phyloP scores from a whole-genome alignment of 1,284 basidiomycete species.

The Cryptococcus amylolentus region DNA sequence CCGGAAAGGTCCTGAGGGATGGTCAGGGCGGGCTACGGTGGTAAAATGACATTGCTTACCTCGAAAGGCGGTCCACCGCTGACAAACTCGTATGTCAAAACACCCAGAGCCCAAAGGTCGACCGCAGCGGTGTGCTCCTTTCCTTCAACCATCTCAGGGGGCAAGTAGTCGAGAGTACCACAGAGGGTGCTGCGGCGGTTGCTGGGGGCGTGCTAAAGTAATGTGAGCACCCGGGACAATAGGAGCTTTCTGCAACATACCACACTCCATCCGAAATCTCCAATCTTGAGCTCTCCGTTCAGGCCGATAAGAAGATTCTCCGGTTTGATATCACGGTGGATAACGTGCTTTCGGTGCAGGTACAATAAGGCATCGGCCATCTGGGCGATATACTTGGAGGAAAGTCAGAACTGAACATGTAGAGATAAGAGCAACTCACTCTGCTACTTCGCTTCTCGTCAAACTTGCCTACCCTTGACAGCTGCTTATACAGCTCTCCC shows the following conservation, averaged over 20 bases:
- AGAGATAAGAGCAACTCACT: conserved; percentile 42
- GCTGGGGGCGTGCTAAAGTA: conserved; percentile 72
- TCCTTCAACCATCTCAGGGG: conserved; percentile 97
- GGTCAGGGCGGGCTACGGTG: neutral
- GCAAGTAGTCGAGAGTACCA: conserved; percentile 94
- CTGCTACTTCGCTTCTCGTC: conserved; percentile 76
- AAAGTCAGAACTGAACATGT: neutral
- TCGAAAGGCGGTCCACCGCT: conserved; percentile 93
- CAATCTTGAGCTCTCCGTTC: conserved; percentile 96
- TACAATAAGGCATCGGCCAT: conserved; percentile 96
- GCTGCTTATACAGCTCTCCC: conserved; percentile 93
- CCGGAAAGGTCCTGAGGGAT: conserved; percentile 11
- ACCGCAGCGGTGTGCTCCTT: conserved; percentile 51
- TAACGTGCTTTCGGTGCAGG: conserved; percentile 93
- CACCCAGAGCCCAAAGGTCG: conserved; percentile 96
- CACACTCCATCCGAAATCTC: conserved; percentile 98
- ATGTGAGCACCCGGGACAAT: neutral
- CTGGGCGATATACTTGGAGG: conserved; percentile 80
- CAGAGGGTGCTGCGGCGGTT: conserved; percentile 77
- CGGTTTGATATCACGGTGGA: conserved; percentile 98
- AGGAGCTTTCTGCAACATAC: conserved; percentile 10
- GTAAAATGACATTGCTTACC: conserved; percentile 21
- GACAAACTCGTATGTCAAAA: conserved; percentile 92
- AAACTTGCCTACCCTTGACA: conserved; percentile 79
- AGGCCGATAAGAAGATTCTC: conserved; percentile 94